Evolutionary conservation across 345 rosid species (phyloP).

Genomic region (Noccaea caerulescens): DNA sequence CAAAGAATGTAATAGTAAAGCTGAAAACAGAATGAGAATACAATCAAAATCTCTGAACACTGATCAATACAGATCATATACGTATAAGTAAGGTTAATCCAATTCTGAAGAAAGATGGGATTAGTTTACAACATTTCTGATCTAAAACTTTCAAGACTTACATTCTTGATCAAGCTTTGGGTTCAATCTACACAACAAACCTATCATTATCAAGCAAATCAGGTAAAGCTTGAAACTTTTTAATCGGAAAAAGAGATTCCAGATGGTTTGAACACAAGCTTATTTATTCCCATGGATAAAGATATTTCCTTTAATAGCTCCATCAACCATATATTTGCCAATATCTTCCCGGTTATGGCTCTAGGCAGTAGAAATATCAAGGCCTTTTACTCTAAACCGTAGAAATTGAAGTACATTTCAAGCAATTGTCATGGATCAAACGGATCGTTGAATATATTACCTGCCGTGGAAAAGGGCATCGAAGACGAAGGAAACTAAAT

Average conservation of each 20-base stretch:
- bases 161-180: not conserved
- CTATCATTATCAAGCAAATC: constrained; percentile 1
- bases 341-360: constrained; percentile 7
- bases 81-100: not conserved
- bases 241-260: not conserved
- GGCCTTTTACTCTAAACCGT: not conserved
- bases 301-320: constrained; percentile 6
- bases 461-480: constrained; percentile 89
- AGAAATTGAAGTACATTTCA: constrained; percentile 16
- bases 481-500: constrained; percentile 78
- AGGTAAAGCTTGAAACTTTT: constrained; percentile 20
- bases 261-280: too few species aligned
- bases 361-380: constrained; percentile 1
- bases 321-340: not conserved
- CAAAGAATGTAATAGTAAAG: constrained; percentile 78
- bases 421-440: constrained; percentile 5
- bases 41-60: constrained; percentile 1
- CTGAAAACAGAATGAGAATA: constrained; percentile 49
- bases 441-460: constrained; percentile 39
- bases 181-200: not conserved
- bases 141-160: not conserved
- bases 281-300: constrained; percentile 10
- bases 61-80: not conserved
- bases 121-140: not conserved
- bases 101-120: constrained; percentile 5